phyloP scores from a whole-genome alignment of 768 basidiomycete species.

The Leucogyrophana mollusca region DNA sequence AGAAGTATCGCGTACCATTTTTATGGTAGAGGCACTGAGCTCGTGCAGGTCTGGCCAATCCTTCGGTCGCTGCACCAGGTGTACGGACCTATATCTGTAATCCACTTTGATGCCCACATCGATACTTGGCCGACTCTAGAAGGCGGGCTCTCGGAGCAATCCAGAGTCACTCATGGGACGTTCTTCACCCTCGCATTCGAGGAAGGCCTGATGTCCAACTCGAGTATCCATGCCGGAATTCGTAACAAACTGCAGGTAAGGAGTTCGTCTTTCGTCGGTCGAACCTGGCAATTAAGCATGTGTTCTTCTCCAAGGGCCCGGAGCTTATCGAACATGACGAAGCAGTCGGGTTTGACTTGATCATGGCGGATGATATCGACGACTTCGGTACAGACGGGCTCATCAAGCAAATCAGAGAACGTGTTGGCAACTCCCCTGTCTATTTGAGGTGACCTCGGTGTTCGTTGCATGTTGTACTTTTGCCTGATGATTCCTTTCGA shows the following conservation, averaged over 20 bases:
- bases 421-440: constrained; percentile 68
- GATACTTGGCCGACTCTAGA: constrained; percentile 41
- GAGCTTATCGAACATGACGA: constrained; percentile 55
- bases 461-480: neutral
- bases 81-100: constrained; percentile 73
- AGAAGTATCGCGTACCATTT: neutral
- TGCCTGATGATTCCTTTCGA: neutral
- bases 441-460: constrained; percentile 47
- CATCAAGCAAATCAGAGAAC: constrained; percentile 57
- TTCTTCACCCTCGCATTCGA: constrained; percentile 77
- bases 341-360: constrained; percentile 68
- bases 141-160: constrained; percentile 44
- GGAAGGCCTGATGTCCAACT: constrained; percentile 67
- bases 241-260: constrained; percentile 60
- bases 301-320: constrained; percentile 3
- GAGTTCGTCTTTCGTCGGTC: neutral
- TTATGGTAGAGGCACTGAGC: neutral
- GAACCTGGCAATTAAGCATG: neutral
- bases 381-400: constrained; percentile 68
- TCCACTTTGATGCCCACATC: constrained; percentile 72
- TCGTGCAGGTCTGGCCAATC: constrained; percentile 50
- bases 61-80: constrained; percentile 68
- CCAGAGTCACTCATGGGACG: constrained; percentile 71
- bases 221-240: constrained; percentile 77
- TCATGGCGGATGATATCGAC: constrained; percentile 77